These are phyloP conservation scores for Diaporthe caulivora DNA, from an alignment of 2,329 filamentous ascomycete genomes.

Conservation along the genomic window DNA sequence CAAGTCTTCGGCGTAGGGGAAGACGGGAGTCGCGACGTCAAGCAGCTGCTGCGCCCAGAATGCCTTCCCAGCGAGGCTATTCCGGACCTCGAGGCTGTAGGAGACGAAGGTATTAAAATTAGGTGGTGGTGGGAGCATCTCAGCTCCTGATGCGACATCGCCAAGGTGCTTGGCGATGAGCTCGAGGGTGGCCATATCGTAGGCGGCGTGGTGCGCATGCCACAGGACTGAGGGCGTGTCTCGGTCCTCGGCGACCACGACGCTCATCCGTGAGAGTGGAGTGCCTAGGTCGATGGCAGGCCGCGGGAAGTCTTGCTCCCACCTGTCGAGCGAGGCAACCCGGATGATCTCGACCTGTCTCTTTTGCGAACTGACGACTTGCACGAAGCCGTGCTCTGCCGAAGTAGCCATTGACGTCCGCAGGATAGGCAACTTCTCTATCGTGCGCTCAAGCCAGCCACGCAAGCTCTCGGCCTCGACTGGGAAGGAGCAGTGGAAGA, in stretches of 20 bases:
- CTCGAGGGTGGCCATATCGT: conserved; percentile 2
- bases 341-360: neutral
- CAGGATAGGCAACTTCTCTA: conserved; percentile 1
- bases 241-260: neutral
- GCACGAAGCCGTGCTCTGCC: neutral
- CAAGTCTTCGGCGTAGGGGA: neutral
- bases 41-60: conserved; percentile 11
- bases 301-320: neutral
- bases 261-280: neutral
- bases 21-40: neutral
- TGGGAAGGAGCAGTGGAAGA: neutral
- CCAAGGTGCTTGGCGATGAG: neutral
- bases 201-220: conserved; percentile 6
- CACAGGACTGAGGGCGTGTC: neutral
- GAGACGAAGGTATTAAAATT: conserved; percentile 6
- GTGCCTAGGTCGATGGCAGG: neutral
- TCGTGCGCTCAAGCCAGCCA: conserved; percentile 2
- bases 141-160: conserved; percentile 1
- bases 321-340: neutral
- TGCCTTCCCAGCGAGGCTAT: neutral
- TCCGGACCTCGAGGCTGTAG: neutral
- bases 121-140: conserved; percentile 14
- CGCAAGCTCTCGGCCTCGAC: neutral
- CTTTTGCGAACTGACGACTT: neutral
- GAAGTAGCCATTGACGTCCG: neutral